These are phyloP conservation scores for Eustoma russellianum DNA, from an alignment of 257 asterid genomes.

Conservation along the genomic window DNA sequence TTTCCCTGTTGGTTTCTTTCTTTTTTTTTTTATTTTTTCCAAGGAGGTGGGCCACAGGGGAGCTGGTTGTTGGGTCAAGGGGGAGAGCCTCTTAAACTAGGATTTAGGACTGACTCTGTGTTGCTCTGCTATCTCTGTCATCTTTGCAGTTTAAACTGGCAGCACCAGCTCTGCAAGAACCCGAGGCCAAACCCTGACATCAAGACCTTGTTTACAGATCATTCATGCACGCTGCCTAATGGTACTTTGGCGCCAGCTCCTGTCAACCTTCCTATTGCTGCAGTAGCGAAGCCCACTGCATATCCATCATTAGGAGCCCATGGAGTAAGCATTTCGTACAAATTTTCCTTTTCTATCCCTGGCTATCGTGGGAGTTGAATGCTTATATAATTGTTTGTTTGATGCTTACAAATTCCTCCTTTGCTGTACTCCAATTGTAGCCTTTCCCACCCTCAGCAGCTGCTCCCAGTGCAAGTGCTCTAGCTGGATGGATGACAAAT, in stretches of 20 bases:
- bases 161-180: conserved; percentile 94
- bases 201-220: conserved; percentile 83
- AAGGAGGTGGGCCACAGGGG: not conserved
- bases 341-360: not conserved
- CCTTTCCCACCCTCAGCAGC: conserved; percentile 83
- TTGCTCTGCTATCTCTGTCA: not conserved
- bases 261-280: conserved; percentile 64
- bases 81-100: too few relatives aligned
- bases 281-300: conserved; percentile 69
- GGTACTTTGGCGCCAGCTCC: conserved; percentile 79
- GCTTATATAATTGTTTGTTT: not conserved
- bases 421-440: conserved; percentile 32
- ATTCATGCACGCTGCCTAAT: conserved; percentile 72
- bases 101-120: too few relatives aligned
- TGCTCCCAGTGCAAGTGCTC: conserved; percentile 77
- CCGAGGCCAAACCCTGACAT: conserved; percentile 97
- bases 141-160: conserved; percentile 87
- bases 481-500: conserved; percentile 98
- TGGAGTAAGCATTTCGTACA: conserved; percentile 38
- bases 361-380: not conserved
- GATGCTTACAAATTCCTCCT: conserved; percentile 4
- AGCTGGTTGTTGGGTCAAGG: too few relatives aligned
- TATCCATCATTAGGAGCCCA: conserved; percentile 83
- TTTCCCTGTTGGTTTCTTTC: not conserved
- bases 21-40: not conserved